Conservation (phyloP, 495 filamentous ascomycete genomes). For the Platismatia glauca region DNA sequence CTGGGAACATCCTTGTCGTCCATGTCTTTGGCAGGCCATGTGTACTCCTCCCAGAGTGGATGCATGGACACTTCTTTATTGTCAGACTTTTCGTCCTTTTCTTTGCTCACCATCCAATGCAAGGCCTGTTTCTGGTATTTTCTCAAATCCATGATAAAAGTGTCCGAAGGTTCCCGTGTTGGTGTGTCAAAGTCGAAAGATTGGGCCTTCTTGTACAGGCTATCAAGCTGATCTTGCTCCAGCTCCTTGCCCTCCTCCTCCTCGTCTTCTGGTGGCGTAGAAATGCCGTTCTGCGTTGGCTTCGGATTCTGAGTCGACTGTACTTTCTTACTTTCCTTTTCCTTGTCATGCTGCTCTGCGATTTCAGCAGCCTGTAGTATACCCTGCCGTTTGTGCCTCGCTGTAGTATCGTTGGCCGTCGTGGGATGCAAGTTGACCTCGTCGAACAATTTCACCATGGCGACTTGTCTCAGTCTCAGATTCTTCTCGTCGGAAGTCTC, state of each 20-base stretch:
- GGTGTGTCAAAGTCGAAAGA: conserved; percentile 93
- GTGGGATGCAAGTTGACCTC: conserved; percentile 77
- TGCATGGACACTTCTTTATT: conserved; percentile 74
- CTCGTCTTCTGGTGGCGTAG: conserved; percentile 53
- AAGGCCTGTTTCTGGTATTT: conserved; percentile 94
- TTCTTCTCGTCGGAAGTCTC: conserved; percentile 81
- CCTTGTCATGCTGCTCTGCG: conserved; percentile 67
- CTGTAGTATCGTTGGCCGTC: conserved; percentile 61
- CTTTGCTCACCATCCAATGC: conserved; percentile 92
- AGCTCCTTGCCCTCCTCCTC: conserved; percentile 77
- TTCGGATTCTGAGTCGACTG: conserved; percentile 37
- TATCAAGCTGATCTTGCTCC: conserved; percentile 90
- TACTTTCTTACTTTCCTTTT: conserved; percentile 34
- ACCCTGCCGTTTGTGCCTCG: conserved; percentile 69
- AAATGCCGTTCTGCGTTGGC: conserved; percentile 37
- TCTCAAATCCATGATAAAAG: conserved; percentile 73
- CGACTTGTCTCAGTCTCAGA: conserved; percentile 77
- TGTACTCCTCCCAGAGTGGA: conserved; percentile 93
- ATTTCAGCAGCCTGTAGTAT: conserved; percentile 80
- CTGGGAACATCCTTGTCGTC: conserved; percentile 65
- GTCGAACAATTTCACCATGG: conserved; percentile 77
- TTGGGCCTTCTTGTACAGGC: conserved; percentile 91
- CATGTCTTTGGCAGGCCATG: conserved; percentile 79
- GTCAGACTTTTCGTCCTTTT: conserved; percentile 61
- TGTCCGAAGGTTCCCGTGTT: conserved; percentile 67